Evolutionary conservation across 768 basidiomycete genomes (phyloP).

Genomic region (Lactarius psammicola): DNA sequence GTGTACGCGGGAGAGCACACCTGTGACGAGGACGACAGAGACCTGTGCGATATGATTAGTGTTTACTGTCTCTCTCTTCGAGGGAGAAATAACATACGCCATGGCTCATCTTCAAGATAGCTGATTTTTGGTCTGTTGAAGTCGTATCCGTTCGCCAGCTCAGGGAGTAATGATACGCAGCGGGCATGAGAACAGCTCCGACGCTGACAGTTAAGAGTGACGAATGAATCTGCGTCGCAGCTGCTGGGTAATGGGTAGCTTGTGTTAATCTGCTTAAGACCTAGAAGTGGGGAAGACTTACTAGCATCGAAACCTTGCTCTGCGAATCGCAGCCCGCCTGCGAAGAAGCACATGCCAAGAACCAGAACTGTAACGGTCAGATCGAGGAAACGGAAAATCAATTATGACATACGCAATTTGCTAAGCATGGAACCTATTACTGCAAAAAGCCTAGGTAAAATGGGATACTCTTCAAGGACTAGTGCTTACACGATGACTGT

Average conservation of each 20-base stretch:
- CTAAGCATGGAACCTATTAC: constrained; percentile 83
- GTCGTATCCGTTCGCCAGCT: constrained; percentile 32
- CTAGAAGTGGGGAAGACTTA: constrained; percentile 32
- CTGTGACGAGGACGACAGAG: constrained; percentile 72
- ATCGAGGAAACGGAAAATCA: constrained; percentile 16
- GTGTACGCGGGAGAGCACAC: constrained; percentile 37
- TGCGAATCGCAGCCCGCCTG: constrained; percentile 71
- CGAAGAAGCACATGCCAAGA: constrained; percentile 82
- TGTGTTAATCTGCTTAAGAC: background rate
- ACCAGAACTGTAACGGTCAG: constrained; percentile 59
- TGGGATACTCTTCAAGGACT: background rate
- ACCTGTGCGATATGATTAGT: constrained; percentile 43
- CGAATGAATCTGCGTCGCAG: constrained; percentile 70
- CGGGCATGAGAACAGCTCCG: constrained; percentile 73
- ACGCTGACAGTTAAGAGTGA: constrained; percentile 75
- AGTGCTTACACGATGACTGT: constrained; percentile 66
- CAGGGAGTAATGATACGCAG: constrained; percentile 70
- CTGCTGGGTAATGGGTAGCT: constrained; percentile 48
- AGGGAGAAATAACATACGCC: constrained; percentile 49
- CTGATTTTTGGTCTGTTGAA: constrained; percentile 40
- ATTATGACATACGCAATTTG: constrained; percentile 53
- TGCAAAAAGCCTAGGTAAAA: constrained; percentile 33
- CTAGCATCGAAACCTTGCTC: constrained; percentile 77
- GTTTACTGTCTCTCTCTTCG: background rate
- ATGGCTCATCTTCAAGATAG: constrained; percentile 71